Base-by-base conservation (phyloP, 2,329 filamentous ascomycete species). In the Xylariaceae sp. region DNA sequence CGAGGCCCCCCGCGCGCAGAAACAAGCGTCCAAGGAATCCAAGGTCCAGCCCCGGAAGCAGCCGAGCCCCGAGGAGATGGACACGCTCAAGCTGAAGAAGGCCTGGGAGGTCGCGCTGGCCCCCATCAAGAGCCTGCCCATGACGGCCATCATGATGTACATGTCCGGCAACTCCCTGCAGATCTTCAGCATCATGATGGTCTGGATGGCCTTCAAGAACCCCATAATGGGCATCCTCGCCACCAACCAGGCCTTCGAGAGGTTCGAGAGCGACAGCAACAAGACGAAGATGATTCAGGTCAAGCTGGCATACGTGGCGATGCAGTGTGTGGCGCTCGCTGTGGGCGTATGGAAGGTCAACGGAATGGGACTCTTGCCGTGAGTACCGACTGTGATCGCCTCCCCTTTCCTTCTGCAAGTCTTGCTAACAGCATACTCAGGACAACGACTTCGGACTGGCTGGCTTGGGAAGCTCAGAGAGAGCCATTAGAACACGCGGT, bases 111-210 rank as follows among this genome's bases (percentile, higher is more conserved):
- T 98, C 28, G 90, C 92, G 26, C 77, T 98, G 30, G 90, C 83
- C 2, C 92, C 92, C 1, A 82, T 92, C 42, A 98, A 98, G 68
- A 80, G 83, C 57, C 71, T 98, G 29, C 92, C 92, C 38, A 98
- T 98, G 92, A 96, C 93, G 37, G 89, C 82, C 43, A 90, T 98
- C 59, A 95, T 95, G 80, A 96, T 96, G 88, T 98, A 98, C 73
- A 98, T 98, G 92, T 93, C 90, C 19, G 92, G 92, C 53, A 98
- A 96, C 66, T 88, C 86, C 41, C 76, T 98, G 29, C 92, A 98
- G 59, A 96, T 98, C 47, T 98, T 98, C 69, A 93, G 84, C 63
- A 96, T 98, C 63, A 96, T 96, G 87, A 98, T 96, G 89, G 90
- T 96, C 13, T 89, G 90, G 53, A 96, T 95, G 83, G 80, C 94